Conservation (phyloP, 768 basidiomycete species). For the Lyophyllum decastes region DNA sequence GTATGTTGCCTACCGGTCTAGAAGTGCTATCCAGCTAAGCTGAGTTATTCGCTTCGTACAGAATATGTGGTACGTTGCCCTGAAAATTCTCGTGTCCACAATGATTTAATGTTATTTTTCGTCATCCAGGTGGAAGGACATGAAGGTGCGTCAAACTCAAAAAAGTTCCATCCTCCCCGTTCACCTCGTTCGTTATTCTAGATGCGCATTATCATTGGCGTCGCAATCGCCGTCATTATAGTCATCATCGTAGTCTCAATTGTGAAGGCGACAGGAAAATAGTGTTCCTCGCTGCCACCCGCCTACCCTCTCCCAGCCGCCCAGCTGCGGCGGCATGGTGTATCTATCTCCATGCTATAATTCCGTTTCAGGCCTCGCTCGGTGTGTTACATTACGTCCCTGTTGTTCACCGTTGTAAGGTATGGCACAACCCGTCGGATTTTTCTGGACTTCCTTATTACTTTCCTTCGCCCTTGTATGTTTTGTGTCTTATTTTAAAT, state of each 20-base stretch:
- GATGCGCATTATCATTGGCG: constrained; percentile 97
- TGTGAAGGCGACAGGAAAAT: constrained; percentile 77
- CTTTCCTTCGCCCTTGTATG: constrained; percentile 10
- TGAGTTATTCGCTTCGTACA: constrained; percentile 27
- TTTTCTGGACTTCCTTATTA: constrained; percentile 14
- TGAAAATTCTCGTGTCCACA: constrained; percentile 4
- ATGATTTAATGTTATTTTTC: constrained; percentile 13
- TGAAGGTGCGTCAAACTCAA: constrained; percentile 64
- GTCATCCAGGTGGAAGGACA: constrained; percentile 89
- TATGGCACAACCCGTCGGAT: constrained; percentile 11
- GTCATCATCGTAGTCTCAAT: constrained; percentile 96
- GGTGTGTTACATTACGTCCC: constrained; percentile 13
- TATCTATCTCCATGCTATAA: constrained; percentile 40
- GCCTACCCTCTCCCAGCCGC: constrained; percentile 17
- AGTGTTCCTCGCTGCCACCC: constrained; percentile 17
- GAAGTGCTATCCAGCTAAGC: background rate
- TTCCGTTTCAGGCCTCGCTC: constrained; percentile 3
- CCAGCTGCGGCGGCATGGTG: constrained; percentile 31
- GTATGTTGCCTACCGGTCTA: constrained; percentile 42
- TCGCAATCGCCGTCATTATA: constrained; percentile 87
- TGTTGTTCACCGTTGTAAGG: background rate
- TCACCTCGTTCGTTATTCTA: constrained; percentile 27
- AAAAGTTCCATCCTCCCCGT: constrained; percentile 6
- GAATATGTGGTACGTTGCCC: constrained; percentile 85
- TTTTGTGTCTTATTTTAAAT: constrained; percentile 7